phyloP scores from a whole-genome alignment of 805 yeast species.

The Starmerella sp. region DNA sequence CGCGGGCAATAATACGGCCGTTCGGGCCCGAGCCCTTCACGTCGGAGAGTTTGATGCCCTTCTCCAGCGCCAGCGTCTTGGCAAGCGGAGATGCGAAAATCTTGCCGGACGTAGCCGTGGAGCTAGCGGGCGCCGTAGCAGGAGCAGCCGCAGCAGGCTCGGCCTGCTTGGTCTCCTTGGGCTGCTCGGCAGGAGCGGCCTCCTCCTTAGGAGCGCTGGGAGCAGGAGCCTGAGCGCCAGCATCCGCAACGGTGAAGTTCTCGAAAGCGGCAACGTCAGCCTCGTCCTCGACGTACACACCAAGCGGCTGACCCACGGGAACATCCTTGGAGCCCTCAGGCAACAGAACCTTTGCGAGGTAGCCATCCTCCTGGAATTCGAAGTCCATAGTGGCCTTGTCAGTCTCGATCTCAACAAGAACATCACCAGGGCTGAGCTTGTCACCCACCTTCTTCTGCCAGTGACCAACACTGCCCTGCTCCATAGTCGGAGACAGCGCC shows the following conservation, averaged over 20 bases:
- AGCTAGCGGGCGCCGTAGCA: slow-evolving; percentile 3
- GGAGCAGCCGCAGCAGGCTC: slow-evolving; percentile 6
- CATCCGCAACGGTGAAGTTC: slow-evolving; percentile 68
- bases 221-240: slow-evolving; percentile 40
- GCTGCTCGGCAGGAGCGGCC: slow-evolving; percentile 9
- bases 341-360: slow-evolving; percentile 59
- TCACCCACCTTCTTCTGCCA: slow-evolving; percentile 93
- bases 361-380: slow-evolving; percentile 95
- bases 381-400: slow-evolving; percentile 98
- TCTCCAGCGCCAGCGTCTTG: slow-evolving; percentile 81
- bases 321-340: slow-evolving; percentile 70
- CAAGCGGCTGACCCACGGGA: slow-evolving; percentile 92
- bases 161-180: slow-evolving; percentile 24
- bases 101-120: slow-evolving; percentile 40
- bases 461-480: slow-evolving; percentile 79
- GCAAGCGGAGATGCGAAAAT: slow-evolving; percentile 93
- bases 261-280: slow-evolving; percentile 80
- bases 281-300: slow-evolving; percentile 84
- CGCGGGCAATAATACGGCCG: slow-evolving; percentile 87
- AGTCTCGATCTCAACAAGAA: slow-evolving; percentile 93
- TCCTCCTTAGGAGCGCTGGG: slow-evolving; percentile 27
- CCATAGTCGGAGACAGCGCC: slow-evolving; percentile 98
- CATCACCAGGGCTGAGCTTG: slow-evolving; percentile 78
- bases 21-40: slow-evolving; percentile 88
- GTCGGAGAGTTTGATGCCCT: slow-evolving; percentile 76